A percentile compares a stretch with the other conserved stretches of the same genome.
phyloP scores from a whole-genome alignment of 139 green algal genomes.

The Chlamydomonas sphaeroides region DNA sequence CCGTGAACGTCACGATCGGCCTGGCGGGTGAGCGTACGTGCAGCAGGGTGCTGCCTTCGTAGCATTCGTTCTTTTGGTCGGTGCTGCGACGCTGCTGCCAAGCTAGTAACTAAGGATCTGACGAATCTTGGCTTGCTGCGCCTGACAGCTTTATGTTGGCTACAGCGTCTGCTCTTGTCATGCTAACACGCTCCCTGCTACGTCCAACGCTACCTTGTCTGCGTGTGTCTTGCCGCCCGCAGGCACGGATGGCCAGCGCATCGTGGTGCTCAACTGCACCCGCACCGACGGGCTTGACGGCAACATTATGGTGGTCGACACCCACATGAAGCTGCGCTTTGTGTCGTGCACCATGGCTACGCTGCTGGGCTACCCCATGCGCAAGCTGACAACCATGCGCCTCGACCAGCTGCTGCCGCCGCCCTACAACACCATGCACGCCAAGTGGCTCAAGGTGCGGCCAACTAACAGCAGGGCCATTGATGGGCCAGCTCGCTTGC shows the following conservation, averaged over 20 bases:
- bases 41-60: neutral
- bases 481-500: neutral
- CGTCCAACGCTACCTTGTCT: too few species aligned
- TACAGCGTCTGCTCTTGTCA: too few species aligned
- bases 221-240: neutral
- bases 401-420: constrained; percentile 48
- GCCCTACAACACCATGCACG: constrained; percentile 57
- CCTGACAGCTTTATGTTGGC: too few species aligned
- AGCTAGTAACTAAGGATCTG: too few species aligned
- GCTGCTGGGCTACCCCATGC: constrained; percentile 41
- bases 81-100: too few species aligned
- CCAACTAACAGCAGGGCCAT: too few species aligned
- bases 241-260: constrained; percentile 44
- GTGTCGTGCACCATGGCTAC: constrained; percentile 11
- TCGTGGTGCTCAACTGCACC: constrained; percentile 36
- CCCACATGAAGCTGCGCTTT: constrained; percentile 33
- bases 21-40: constrained; percentile 2
- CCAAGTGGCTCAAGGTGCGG: constrained; percentile 51
- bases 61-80: too few species aligned
- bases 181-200: too few species aligned
- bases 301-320: constrained; percentile 49
- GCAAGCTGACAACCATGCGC: constrained; percentile 36
- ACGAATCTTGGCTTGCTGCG: too few species aligned
- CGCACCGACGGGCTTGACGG: constrained; percentile 26
- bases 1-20: neutral